phyloP scores from a whole-genome alignment of 371 early-diverging fungal species.

The Mucor ambiguus region DNA sequence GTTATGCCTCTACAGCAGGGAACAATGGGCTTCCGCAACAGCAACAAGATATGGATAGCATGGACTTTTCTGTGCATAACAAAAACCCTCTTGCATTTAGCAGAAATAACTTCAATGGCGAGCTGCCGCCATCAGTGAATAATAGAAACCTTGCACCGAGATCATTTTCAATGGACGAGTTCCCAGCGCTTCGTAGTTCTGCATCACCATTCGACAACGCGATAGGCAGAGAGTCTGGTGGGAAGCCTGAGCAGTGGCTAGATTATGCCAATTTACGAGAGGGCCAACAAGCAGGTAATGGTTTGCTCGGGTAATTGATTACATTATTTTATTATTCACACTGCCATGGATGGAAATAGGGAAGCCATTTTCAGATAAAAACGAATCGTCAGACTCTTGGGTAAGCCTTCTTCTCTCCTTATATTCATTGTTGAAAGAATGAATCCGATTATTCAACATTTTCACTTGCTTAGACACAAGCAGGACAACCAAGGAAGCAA shows the following conservation, averaged over 20 bases:
- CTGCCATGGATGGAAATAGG: neutral
- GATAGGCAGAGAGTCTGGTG: conserved; percentile 29
- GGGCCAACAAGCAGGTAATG: conserved; percentile 10
- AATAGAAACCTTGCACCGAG: conserved; percentile 37
- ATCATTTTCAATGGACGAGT: conserved; percentile 55
- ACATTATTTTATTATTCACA: neutral
- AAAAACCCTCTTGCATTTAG: conserved; percentile 16
- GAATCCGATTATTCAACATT: neutral
- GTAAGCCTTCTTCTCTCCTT: conserved; percentile 6
- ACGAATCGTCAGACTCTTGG: conserved; percentile 28
- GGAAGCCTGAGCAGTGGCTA: conserved; percentile 42
- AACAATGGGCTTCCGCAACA: conserved; percentile 34
- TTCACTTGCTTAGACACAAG: conserved; percentile 9
- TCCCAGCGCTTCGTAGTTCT: conserved; percentile 50
- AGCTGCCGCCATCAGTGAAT: conserved; percentile 29
- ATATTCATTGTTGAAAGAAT: neutral
- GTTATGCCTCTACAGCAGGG: conserved; percentile 50
- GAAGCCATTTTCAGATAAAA: conserved; percentile 27
- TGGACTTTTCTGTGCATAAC: conserved; percentile 15
- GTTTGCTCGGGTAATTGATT: neutral
- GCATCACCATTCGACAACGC: conserved; percentile 38
- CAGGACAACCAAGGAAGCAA: conserved; percentile 21
- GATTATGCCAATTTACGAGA: conserved; percentile 43
- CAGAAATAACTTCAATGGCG: conserved; percentile 25
- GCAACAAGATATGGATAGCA: conserved; percentile 17